Evolutionary conservation across 371 early-diverging fungal genomes (phyloP).

Genomic region (Zopfochytrium polystomum): DNA sequence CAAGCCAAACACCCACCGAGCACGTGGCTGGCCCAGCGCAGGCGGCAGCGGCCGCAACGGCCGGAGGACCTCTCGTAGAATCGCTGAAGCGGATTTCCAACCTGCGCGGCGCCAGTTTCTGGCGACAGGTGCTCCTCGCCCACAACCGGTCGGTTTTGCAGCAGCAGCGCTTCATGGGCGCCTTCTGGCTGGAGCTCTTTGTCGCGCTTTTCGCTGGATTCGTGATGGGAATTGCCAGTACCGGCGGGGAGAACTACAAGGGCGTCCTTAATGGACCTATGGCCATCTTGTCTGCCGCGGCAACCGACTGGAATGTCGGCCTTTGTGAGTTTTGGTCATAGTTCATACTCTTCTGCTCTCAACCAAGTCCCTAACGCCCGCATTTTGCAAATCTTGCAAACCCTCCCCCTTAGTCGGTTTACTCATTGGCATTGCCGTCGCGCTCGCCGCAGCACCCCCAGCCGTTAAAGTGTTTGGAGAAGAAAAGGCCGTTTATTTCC

Average conservation of each 20-base stretch:
- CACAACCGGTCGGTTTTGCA: constrained; percentile 31
- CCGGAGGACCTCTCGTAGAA: no score
- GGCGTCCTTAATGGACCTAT: constrained; percentile 18
- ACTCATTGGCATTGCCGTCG: constrained; percentile 37
- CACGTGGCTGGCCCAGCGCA: neutral
- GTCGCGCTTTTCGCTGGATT: constrained; percentile 18
- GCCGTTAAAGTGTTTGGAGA: constrained; percentile 43
- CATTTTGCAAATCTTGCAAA: no score
- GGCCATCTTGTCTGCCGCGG: no score
- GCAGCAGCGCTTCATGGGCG: constrained; percentile 13
- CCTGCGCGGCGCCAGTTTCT: neutral
- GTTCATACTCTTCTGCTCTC: neutral
- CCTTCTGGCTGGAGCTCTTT: no score
- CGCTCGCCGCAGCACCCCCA: constrained; percentile 39
- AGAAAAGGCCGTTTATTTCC: constrained; percentile 46
- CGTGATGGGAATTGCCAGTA: constrained; percentile 1
- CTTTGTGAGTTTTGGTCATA: no score
- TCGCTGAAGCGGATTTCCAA: constrained; percentile 14
- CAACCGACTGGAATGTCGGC: no score
- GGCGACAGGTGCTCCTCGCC: neutral
- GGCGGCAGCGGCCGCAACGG: no score
- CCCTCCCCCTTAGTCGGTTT: constrained; percentile 22
- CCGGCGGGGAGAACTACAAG: constrained; percentile 23
- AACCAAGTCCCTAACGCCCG: neutral
- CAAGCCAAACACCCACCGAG: constrained; percentile 2